Conservation (phyloP, 2,329 filamentous ascomycete species). For the Diplodia scrobiculata region DNA sequence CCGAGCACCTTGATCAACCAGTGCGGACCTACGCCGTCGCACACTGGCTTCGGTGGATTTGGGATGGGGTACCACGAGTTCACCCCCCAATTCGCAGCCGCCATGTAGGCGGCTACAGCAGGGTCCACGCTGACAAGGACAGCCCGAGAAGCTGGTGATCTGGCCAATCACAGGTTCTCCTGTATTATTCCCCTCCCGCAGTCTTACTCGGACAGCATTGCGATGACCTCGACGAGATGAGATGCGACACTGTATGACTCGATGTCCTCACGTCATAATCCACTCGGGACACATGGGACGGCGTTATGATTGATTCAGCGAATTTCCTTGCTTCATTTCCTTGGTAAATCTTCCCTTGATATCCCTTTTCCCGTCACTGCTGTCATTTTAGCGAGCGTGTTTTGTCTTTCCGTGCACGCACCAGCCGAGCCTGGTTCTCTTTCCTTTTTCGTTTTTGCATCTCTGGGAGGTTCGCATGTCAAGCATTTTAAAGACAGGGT, state of each 20-base stretch:
- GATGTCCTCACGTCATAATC: slow-evolving; percentile 48
- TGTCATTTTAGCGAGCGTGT: slow-evolving; percentile 50
- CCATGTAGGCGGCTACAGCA: slow-evolving; percentile 73
- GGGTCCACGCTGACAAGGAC: slow-evolving; percentile 40
- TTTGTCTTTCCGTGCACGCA: slow-evolving; percentile 41
- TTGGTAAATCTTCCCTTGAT: slow-evolving; percentile 45
- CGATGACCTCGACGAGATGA: slow-evolving; percentile 40
- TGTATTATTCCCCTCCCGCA: slow-evolving; percentile 20
- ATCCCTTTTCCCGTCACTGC: slow-evolving; percentile 48
- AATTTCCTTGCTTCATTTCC: slow-evolving; percentile 45
- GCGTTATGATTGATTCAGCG: slow-evolving; percentile 56
- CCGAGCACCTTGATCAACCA: slow-evolving; percentile 83
- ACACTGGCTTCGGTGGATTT: slow-evolving; percentile 70
- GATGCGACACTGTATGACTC: slow-evolving; percentile 48
- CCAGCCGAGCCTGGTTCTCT: slow-evolving; percentile 42
- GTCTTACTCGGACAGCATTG: slow-evolving; percentile 47
- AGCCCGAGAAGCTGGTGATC: slow-evolving; percentile 41
- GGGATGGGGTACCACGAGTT: slow-evolving; percentile 83
- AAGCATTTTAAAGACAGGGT: slow-evolving; percentile 47
- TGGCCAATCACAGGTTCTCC: slow-evolving; percentile 43
- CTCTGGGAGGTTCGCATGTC: slow-evolving; percentile 51
- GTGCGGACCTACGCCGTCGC: slow-evolving; percentile 69
- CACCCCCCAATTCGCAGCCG: slow-evolving; percentile 68
- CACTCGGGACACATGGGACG: slow-evolving; percentile 53
- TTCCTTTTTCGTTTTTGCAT: slow-evolving; percentile 43